Base-by-base conservation (phyloP, 805 yeast genomes). In the Metschnikowia vanudenii region DNA sequence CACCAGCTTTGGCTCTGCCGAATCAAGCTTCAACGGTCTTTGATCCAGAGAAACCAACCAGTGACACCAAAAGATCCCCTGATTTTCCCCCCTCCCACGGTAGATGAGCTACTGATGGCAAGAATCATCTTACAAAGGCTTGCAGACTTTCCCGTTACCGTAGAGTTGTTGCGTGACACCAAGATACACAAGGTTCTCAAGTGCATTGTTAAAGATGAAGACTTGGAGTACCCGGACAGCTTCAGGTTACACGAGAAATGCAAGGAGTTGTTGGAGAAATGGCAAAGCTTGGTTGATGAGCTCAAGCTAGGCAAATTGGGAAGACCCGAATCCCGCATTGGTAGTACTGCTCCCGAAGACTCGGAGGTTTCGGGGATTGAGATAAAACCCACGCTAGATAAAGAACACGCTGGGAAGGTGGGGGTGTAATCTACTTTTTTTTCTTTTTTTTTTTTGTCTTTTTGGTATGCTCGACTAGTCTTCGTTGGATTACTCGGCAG, bases 171-270 rank as follows among this genome's bases (percentile, higher is more conserved):
- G 47, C 65, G 63, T 40, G 60, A 61, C 18, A 75, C 81, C 13
- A 78, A 76, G 53, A 63, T 78, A 42, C 81, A 78, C 55, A 78
- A 78, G 57, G 81, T 78, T 1, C 57, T 78, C 48, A 75, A 73
- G 56, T 78, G 79, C 45, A 75, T 78, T 17, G 49, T 69, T 41
- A 69, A 68, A 46, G 67, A 69, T 49, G 64, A 63, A 22, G 63
- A 62, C 30, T 63, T 76, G 50, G 73, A 66, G 49, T 68, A 71
- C 48, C 67, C 71, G 12, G 70, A 73, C 32, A 73, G 76, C 49
- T 73, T 68, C 58, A 65, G 71, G 47, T 65, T 78, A 47, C 80
- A 76, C 49, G 73, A 70, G 44, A 63, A 75, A 50, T 71, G 77
- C 47, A 62, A 60, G 19, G 69, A 68, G 34, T 57, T 78, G 30